Conservation (phyloP, 768 basidiomycete genomes). For the Flagelloscypha sp. region DNA sequence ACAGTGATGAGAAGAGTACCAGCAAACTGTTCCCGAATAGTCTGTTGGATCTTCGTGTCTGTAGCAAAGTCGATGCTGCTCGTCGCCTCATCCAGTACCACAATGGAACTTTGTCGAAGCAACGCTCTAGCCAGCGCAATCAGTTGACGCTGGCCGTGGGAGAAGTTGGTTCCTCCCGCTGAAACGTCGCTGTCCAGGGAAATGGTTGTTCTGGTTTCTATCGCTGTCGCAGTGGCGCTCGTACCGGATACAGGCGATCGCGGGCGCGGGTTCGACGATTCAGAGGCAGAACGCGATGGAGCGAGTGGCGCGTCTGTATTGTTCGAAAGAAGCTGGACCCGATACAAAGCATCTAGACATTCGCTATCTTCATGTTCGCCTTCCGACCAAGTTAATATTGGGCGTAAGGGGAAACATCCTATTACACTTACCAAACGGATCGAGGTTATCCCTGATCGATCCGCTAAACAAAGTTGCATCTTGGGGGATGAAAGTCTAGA, state of each 20-base stretch:
- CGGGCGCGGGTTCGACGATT: slow-evolving; percentile 3
- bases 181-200: slow-evolving; percentile 41
- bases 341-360: slow-evolving; percentile 37
- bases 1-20: slow-evolving; percentile 36
- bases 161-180: slow-evolving; percentile 47
- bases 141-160: slow-evolving; percentile 48
- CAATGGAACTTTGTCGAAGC: slow-evolving; percentile 30
- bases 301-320: too few relatives aligned
- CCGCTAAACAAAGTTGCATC: slow-evolving; percentile 78
- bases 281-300: slow-evolving; percentile 8
- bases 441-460: slow-evolving; percentile 65
- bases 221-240: slow-evolving; percentile 11
- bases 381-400: too few relatives aligned
- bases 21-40: slow-evolving; percentile 46
- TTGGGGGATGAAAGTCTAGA: slow-evolving; percentile 44
- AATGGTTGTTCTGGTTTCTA: slow-evolving; percentile 23
- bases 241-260: background rate
- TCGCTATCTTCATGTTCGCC: slow-evolving; percentile 42
- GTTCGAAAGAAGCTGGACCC: slow-evolving; percentile 33
- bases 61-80: slow-evolving; percentile 43
- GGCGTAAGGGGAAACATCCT: too few relatives aligned
- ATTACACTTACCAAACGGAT: slow-evolving; percentile 56
- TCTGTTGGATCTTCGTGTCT: slow-evolving; percentile 46
- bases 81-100: slow-evolving; percentile 38
- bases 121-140: slow-evolving; percentile 40